phyloP scores from a whole-genome alignment of 495 filamentous ascomycete species.

The Trichoderma erinaceum region DNA sequence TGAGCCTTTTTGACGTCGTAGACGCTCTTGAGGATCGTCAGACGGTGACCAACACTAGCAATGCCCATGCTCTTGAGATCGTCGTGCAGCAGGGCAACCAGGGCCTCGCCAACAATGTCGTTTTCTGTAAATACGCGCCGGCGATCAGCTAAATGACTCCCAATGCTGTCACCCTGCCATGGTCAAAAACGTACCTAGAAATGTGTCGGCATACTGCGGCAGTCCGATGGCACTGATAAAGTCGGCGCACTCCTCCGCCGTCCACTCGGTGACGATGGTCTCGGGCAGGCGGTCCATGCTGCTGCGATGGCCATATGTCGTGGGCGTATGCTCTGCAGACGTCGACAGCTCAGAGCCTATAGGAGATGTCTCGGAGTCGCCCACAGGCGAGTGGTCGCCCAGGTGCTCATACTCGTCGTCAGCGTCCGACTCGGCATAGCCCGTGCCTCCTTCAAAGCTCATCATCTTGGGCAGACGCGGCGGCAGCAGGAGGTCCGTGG shows the following conservation, averaged over 20 bases:
- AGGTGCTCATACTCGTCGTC: conserved; percentile 91
- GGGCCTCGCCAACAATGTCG: conserved; percentile 84
- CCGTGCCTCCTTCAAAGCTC: conserved; percentile 54
- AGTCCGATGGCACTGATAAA: conserved; percentile 76
- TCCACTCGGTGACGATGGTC: conserved; percentile 83
- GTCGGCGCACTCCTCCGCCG: conserved; percentile 77
- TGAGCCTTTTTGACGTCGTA: conserved; percentile 93
- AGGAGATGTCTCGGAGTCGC: conserved; percentile 69
- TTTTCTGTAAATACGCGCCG: conserved; percentile 57
- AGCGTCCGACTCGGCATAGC: conserved; percentile 80
- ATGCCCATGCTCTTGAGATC: conserved; percentile 94
- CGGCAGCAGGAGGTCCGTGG: conserved; percentile 19
- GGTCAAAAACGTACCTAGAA: conserved; percentile 57
- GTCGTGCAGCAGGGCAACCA: conserved; percentile 83
- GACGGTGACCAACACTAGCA: conserved; percentile 81
- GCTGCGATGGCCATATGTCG: conserved; percentile 65
- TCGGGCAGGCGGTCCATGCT: conserved; percentile 64
- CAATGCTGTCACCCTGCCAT: background rate
- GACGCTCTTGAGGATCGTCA: conserved; percentile 90
- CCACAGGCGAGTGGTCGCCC: conserved; percentile 61
- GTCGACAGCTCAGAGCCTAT: conserved; percentile 68
- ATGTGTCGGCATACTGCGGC: conserved; percentile 73
- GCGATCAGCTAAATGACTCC: conserved; percentile 19
- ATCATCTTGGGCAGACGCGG: conserved; percentile 32
- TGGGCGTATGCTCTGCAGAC: conserved; percentile 82